These are phyloP conservation scores for Leptographium wingfieldii DNA, from an alignment of 2,329 filamentous ascomycete genomes.

Conservation along the genomic window DNA sequence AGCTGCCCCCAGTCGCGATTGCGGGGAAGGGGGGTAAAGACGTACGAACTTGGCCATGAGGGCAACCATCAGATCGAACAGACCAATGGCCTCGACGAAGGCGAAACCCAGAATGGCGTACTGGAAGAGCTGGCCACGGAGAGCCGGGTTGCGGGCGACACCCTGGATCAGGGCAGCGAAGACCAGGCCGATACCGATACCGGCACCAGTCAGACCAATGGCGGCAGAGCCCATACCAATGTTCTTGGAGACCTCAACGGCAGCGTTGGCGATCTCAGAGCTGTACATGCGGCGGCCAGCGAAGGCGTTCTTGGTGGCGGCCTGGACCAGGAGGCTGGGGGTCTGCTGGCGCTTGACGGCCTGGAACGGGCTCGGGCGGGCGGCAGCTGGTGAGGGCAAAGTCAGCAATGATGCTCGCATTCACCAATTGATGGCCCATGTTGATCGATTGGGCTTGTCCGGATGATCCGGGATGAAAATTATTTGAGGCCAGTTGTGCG, in stretches of 20 bases:
- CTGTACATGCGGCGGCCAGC: constrained; percentile 63
- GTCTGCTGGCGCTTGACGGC: constrained; percentile 64
- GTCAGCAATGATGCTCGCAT: constrained; percentile 9
- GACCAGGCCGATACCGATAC: constrained; percentile 92
- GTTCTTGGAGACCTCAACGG: constrained; percentile 87
- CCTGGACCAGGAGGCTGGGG: constrained; percentile 49
- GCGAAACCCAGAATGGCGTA: constrained; percentile 54
- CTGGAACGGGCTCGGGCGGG: constrained; percentile 52
- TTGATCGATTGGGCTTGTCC: background rate
- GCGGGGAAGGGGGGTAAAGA: constrained; percentile 16
- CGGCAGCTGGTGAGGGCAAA: constrained; percentile 31
- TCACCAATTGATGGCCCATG: background rate
- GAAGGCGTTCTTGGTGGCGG: constrained; percentile 52
- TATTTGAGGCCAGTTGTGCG: background rate
- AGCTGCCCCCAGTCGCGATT: background rate
- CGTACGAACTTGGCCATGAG: constrained; percentile 84
- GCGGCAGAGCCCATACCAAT: constrained; percentile 79
- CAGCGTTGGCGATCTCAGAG: constrained; percentile 76
- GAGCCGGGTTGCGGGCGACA: constrained; percentile 87
- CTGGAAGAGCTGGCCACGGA: constrained; percentile 80
- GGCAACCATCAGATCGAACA: constrained; percentile 63
- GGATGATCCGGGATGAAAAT: constrained; percentile 1
- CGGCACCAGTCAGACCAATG: constrained; percentile 83
- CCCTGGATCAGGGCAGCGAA: constrained; percentile 81
- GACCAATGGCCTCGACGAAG: constrained; percentile 50